A percentile compares a stretch with the other conserved stretches of the same genome.
phyloP scores from a whole-genome alignment of 441 rosid genomes.

The California macrophylla region DNA sequence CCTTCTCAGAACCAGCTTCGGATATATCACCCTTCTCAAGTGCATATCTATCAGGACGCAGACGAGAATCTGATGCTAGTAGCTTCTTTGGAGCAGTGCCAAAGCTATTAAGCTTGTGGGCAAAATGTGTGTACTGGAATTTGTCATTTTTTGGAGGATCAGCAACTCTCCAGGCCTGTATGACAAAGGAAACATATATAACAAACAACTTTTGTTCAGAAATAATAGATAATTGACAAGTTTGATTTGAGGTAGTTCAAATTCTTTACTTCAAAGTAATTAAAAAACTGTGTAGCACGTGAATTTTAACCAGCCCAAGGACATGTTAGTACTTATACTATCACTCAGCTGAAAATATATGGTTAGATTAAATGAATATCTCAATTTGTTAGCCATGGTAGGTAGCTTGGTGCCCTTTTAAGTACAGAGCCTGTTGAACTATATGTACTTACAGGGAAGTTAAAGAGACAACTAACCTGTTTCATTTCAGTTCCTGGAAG shows the following conservation, averaged over 20 bases:
- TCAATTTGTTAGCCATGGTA: background rate
- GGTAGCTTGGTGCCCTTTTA: background rate
- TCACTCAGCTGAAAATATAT: no score
- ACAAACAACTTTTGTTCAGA: background rate
- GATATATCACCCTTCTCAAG: conserved; percentile 82
- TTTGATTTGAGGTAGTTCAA: background rate
- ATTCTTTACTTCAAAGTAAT: background rate
- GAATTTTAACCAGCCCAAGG: background rate
- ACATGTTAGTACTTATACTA: no score
- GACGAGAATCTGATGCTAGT: conserved; percentile 78
- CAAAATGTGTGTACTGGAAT: conserved; percentile 76
- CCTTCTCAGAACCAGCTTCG: conserved; percentile 71
- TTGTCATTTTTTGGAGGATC: conserved; percentile 76
- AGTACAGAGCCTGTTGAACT: background rate
- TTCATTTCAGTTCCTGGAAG: conserved; percentile 72
- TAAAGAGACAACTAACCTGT: conserved; percentile 40
- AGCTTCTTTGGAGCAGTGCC: conserved; percentile 83
- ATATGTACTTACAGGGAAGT: background rate
- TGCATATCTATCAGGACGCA: conserved; percentile 93
- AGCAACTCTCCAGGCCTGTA: conserved; percentile 77
- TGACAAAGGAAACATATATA: background rate
- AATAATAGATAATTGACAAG: background rate
- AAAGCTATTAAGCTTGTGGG: conserved; percentile 86
- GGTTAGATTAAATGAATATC: background rate
- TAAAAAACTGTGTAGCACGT: background rate